Base-by-base conservation (phyloP, 495 filamentous ascomycete genomes). In the Hapsidospora chrysogenum region DNA sequence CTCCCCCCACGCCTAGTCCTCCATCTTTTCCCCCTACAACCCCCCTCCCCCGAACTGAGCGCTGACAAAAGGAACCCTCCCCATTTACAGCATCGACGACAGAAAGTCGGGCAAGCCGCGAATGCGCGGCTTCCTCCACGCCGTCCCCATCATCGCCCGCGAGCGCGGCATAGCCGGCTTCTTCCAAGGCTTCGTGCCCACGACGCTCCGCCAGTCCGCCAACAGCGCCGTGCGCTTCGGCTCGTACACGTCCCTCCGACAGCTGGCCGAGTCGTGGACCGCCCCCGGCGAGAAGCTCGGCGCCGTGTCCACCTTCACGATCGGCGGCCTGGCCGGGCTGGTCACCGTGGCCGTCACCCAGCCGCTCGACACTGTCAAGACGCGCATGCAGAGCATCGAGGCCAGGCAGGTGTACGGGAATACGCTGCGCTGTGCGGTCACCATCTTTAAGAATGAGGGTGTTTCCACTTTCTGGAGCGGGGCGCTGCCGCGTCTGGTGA, bases 341-440 rank as follows among this genome's bases (percentile, higher is more conserved):
- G 89, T 97, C 41, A 97, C 89, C 3, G 89, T 97, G 49, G 93
- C 80, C 34, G 80, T 71, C 30, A 77, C 89, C 5, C 89, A 95
- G 57, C 89, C 89, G 10, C 60, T 97, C 25, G 89, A 97, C 50
- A 93, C 86, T 0, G 70, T 97, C 37, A 97, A 97, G 65, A 97
- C 89, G 38, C 71, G 85, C 39, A 97, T 97, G 92, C 89, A 97
- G 74, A 89, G 81, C 18, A 79, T 94, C 29, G 86, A 95, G 51
- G 85, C 89, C 6, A 71, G 71, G 35, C 66, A 61, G 30, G 57
- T 80, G 41, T 97, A 97, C 47, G 82, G 74, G 47, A 95, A 96
- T 53, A 89, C 78, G 43, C 75, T 94, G 45, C 66, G 74, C 23
- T 97, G 89, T 53, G 89, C 80, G 2, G 66, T 70, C 13, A 61